Evolutionary conservation across 208 protist genomes (phyloP).

Genomic region (Leishmania gerbilli): DNA sequence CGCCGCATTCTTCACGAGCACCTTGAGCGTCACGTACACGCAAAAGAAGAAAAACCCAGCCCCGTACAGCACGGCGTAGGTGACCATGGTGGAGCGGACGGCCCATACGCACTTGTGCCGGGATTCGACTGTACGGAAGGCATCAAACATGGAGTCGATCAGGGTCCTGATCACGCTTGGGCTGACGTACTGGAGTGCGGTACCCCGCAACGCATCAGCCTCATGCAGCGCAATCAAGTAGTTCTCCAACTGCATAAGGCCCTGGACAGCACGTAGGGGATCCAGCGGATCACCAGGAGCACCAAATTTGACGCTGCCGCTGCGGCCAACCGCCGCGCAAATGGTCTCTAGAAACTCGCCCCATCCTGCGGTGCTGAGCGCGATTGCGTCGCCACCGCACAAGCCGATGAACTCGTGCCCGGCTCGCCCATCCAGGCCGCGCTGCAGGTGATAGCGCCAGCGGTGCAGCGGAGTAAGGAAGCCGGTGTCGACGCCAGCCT

Average conservation of each 20-base stretch:
- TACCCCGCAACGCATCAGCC: constrained; percentile 38
- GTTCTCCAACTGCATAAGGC: constrained; percentile 79
- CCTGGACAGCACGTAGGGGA: constrained; percentile 62
- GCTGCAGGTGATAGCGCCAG: constrained; percentile 39
- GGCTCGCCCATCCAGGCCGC: constrained; percentile 27
- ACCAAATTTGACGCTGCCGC: constrained; percentile 30
- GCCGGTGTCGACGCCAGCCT: constrained; percentile 56
- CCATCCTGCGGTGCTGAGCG: constrained; percentile 72
- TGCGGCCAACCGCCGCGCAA: constrained; percentile 40
- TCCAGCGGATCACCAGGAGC: constrained; percentile 41
- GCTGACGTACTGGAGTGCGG: constrained; percentile 53
- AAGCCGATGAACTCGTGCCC: constrained; percentile 47
- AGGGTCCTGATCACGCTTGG: constrained; percentile 37
- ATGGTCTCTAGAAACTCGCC: constrained; percentile 63
- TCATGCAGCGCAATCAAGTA: constrained; percentile 72
- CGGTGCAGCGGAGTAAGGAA: constrained; percentile 67
- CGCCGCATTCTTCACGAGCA: constrained; percentile 74
- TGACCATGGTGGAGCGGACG: constrained; percentile 42
- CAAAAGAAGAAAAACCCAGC: constrained; percentile 64
- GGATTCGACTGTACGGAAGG: constrained; percentile 57
- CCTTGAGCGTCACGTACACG: constrained; percentile 52
- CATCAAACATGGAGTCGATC: constrained; percentile 69
- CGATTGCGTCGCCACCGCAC: constrained; percentile 23
- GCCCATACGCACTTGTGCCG: constrained; percentile 38
- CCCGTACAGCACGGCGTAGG: constrained; percentile 46